These are phyloP conservation scores for Mycogone perniciosa DNA, from an alignment of 2,329 filamentous ascomycete species.

Conservation along the genomic window DNA sequence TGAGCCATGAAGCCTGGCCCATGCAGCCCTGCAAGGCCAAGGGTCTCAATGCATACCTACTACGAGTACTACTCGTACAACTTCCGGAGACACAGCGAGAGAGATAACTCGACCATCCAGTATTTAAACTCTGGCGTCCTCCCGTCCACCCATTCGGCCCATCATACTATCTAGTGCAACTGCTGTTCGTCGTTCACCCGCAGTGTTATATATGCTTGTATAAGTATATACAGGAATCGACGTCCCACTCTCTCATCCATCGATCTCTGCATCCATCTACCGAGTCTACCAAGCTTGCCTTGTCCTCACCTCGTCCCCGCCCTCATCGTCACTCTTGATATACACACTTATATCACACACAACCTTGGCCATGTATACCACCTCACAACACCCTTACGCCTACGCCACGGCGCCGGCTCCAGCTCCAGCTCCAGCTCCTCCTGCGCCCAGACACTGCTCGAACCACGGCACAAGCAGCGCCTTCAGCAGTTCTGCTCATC, in stretches of 20 bases:
- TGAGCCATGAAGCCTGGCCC: constrained; percentile 8
- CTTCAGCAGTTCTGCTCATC: constrained; percentile 88
- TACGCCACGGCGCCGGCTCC: constrained; percentile 20
- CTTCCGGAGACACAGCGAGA: constrained; percentile 4
- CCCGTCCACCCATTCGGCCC: constrained; percentile 7
- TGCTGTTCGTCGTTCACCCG: constrained; percentile 4
- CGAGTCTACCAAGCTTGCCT: neutral
- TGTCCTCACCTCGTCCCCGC: constrained; percentile 9
- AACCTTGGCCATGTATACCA: constrained; percentile 31
- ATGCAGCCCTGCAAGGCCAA: constrained; percentile 13
- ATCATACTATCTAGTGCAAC: constrained; percentile 9
- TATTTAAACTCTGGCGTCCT: constrained; percentile 14
- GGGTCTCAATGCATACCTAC: constrained; percentile 7
- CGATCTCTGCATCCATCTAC: too few relatives aligned
- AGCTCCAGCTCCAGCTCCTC: constrained; percentile 4
- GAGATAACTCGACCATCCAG: constrained; percentile 10
- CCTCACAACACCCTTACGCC: constrained; percentile 29
- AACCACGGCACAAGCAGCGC: constrained; percentile 82
- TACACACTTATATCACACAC: constrained; percentile 13
- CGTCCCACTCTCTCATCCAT: constrained; percentile 4
- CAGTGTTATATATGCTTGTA: neutral
- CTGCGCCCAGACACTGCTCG: constrained; percentile 59
- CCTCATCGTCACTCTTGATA: constrained; percentile 6
- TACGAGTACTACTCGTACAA: neutral
- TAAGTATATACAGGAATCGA: constrained; percentile 3